Evolutionary conservation across 129 eudicot species (phyloP), one percentile per base, ranked within the genome.

Genomic region (Artemisia argyi): DNA sequence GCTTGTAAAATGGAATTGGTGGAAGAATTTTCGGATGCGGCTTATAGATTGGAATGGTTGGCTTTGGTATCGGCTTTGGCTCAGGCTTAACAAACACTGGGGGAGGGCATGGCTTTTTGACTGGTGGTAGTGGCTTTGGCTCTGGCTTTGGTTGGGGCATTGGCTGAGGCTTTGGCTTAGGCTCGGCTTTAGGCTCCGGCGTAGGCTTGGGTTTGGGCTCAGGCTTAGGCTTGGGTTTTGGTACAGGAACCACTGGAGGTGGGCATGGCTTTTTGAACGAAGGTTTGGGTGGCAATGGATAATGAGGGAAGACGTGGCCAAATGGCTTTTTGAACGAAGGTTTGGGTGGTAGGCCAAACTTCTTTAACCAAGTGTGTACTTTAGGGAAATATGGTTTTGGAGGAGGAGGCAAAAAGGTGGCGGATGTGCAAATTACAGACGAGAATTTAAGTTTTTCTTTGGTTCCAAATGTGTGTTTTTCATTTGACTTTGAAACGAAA

Each of bases 361-460:
- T n/a, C 24, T 78, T 78, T 0, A 78, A 32, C 82, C 82, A 78
- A 42, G 82, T 73, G 61, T 78, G 82, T 22, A 26, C 49, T 65
- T 76, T 85, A 35, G 53, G 85, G 78, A n/a, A n/a, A n/a, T n/a
- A n/a, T n/a, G n/a, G n/a, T n/a, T n/a, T n/a, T n/a, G n/a, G n/a
- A n/a, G n/a, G n/a, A n/a, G n/a, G n/a, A n/a, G n/a, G n/a, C n/a
- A 73, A 92, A 54, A 92, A 82, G 80, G 83, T 77, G 57, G 85
- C 84, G 16, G 98, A 89, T 39, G 86, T 66, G 82, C 98, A 92
- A 46, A 82, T 46, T 10, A 84, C 76, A 15, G 96, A 58, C 0
- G 98, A 89, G 75, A 92, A 89, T 55, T 76, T 83, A 19, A 89
- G 85, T 53, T 85, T 85, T 53, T 82, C 83, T 3, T 69, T 69